Evolutionary conservation across 139 green algal species (phyloP), one percentile per base, ranked within the genome.

Genomic region (Tetraselmis striata): DNA sequence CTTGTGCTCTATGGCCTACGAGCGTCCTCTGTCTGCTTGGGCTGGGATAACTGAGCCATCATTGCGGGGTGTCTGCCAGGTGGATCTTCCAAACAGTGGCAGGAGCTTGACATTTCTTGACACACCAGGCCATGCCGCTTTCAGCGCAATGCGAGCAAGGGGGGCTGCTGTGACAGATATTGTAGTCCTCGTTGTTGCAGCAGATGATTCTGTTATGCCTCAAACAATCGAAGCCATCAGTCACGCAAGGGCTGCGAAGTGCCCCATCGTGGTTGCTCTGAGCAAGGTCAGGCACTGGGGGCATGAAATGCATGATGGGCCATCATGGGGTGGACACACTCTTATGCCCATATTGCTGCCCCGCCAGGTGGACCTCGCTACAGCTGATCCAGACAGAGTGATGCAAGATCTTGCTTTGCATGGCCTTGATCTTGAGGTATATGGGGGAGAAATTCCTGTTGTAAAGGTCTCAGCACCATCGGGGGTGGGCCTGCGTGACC

Each of bases 51-150:
- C n/a, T n/a, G n/a, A n/a, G n/a, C n/a, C n/a, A n/a, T n/a, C n/a
- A n/a, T n/a, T n/a, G n/a, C n/a, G n/a, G n/a, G n/a, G n/a, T n/a
- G n/a, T n/a, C 45, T 18, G 11, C 45, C 45, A 67, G 45, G 45
- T 67, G 5, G 18, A 25, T 67, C 45, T 67, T 91, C 84, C 29
- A 75, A 5, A 67, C 45, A 45, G 28, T 2, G n/a, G 29, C 74
- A 32, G 1, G 27, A 30, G 81, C 18, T 84, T 97, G 28, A 98
- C 95, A 11, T 98, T 98, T 83, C 83, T 98, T 30, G 95, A 98
- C 90, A 98, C 95, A 0, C 95, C 95, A 25, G 95, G 95, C 0
- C 95, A 98, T 86, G 93, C 93, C n/a, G 95, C 95, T 23, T 98
- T 98, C 85, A 89, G 83, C 0, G 88, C 93, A 67, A 98, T 98